Percentiles rank a stretch among this genome's conserved stretches.
phyloP scores from a whole-genome alignment of 495 filamentous ascomycete genomes.

The Baudoinia panamericana region DNA sequence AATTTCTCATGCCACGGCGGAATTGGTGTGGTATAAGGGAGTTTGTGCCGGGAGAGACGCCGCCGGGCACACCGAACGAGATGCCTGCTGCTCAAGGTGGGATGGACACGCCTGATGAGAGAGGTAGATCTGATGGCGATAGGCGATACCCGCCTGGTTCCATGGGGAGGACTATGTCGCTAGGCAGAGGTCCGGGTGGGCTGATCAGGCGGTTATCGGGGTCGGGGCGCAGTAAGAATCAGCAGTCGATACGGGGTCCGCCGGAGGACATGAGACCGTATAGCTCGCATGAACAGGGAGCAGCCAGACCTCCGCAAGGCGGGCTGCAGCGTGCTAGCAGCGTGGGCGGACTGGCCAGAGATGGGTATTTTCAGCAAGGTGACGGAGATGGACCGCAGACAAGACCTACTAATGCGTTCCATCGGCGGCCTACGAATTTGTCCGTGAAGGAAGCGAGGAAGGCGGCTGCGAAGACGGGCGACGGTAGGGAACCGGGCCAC shows the following conservation, averaged over 20 bases:
- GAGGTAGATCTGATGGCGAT: constrained; percentile 1
- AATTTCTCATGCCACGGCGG: constrained; percentile 71
- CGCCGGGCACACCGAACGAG: constrained; percentile 31
- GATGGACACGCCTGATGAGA: neutral
- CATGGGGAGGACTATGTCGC: constrained; percentile 15
- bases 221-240: constrained; percentile 1
- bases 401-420: constrained; percentile 43
- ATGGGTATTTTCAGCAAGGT: neutral
- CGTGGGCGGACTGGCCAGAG: neutral
- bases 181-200: constrained; percentile 14
- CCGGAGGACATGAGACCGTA: neutral
- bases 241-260: neutral
- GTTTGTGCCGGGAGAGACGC: constrained; percentile 65
- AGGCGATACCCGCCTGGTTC: constrained; percentile 13
- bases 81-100: neutral
- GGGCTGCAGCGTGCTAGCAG: constrained; percentile 7
- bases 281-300: neutral
- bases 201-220: constrained; percentile 24
- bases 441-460: constrained; percentile 43
- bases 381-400: constrained; percentile 8
- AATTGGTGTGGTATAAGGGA: constrained; percentile 86
- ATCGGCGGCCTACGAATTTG: constrained; percentile 58
- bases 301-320: neutral
- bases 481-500: constrained; percentile 18
- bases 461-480: constrained; percentile 21